Evolutionary conservation across 208 protist genomes (phyloP), one percentile per base, ranked within the genome.

Genomic region (Porcisia deanei): DNA sequence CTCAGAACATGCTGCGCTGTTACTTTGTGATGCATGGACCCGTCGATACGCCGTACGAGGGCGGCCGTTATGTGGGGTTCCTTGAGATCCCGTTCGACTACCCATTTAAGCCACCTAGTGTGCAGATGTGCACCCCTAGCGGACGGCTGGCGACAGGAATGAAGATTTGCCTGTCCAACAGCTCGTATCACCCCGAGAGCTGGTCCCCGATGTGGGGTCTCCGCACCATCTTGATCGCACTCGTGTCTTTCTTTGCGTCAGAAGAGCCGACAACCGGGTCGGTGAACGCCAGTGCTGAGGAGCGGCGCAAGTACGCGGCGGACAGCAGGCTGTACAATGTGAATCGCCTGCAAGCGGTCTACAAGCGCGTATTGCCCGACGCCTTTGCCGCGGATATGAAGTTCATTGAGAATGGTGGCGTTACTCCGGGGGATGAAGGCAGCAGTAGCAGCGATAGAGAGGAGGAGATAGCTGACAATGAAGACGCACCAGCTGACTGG

Each of bases 21-120:
- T 87, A 82, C 58, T 88, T 89, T 34, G 70, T 88, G 25, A 70
- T 91, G 54, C 52, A 80, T 55, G 84, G 86, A 1, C 83, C 84
- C 3, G 75, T 18, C 1, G 81, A 53, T 60, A 87, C 81, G 14
- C 75, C 69, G 1, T 91, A 91, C 67, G 81, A 65, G 37, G 98
- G 96, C 30, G 99, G 99, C 16, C 84, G 98, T 66, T 99, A 99
- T 84, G 88, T 99, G 71, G 98, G 98, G 0, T 79, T 96, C 59
- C 90, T 99, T 25, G 81, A 95, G 8, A 94, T 99, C 43, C 97
- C 97, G 0, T 41, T 88, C 4, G 93, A 99, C 45, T 99, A 99
- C 82, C 99, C 99, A 2, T 96, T 98, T 53, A 97, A 98, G 73
- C 97, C 98, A n/a, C 98, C 98, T 10, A 81, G 79, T 52, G 91